Evolutionary conservation across 2,329 filamentous ascomycete genomes (phyloP).

Genomic region (Sordariomycetes sp.): DNA sequence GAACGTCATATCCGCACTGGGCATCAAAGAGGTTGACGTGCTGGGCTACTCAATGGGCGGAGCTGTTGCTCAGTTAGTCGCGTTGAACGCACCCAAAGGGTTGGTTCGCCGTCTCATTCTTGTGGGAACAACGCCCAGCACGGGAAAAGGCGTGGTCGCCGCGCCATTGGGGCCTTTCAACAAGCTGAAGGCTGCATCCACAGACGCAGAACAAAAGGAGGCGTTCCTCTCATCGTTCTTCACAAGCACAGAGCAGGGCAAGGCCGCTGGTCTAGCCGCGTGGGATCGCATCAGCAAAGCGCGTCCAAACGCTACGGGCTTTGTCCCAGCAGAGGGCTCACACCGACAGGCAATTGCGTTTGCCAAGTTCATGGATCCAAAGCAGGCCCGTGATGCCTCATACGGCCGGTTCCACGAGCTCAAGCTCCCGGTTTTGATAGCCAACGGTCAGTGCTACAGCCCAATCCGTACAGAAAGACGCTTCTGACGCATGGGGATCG

Average conservation of each 20-base stretch:
- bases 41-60: conserved; percentile 43
- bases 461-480: not conserved
- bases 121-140: conserved; percentile 32
- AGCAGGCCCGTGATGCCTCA: conserved; percentile 19
- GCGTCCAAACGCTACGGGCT: conserved; percentile 12
- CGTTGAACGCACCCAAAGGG: conserved; percentile 22
- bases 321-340: conserved; percentile 15
- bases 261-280: conserved; percentile 18
- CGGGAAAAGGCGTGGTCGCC: conserved; percentile 20
- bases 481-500: conserved; percentile 2
- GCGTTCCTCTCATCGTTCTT: conserved; percentile 26
- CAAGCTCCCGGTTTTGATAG: conserved; percentile 24
- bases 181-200: conserved; percentile 18
- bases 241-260: conserved; percentile 17
- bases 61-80: conserved; percentile 32
- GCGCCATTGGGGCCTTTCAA: conserved; percentile 21
- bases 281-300: conserved; percentile 23
- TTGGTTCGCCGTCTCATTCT: conserved; percentile 31
- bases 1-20: conserved; percentile 24
- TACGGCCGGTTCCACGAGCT: conserved; percentile 23
- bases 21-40: conserved; percentile 30
- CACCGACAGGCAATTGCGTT: conserved; percentile 21
- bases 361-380: conserved; percentile 24
- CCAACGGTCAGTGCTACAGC: conserved; percentile 21
- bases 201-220: conserved; percentile 19